These are phyloP conservation scores for Oryza rufipogon DNA, from an alignment of 176 grass and related monocot species.

Conservation along the genomic window DNA sequence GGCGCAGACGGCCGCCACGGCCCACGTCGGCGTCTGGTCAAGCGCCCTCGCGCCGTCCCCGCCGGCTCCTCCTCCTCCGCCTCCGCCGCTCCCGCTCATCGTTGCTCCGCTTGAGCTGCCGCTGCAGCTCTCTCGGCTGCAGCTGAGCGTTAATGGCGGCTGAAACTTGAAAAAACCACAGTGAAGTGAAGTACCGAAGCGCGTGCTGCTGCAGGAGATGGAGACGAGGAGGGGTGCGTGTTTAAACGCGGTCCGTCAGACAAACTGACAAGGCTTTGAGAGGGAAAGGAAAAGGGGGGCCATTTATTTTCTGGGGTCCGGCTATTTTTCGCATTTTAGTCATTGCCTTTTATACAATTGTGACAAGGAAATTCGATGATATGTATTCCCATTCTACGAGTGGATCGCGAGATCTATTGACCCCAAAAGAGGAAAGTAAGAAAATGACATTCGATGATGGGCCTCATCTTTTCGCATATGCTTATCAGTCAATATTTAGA, in stretches of 20 bases:
- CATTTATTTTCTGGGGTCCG: not conserved
- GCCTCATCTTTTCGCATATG: no score
- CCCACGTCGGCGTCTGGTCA: slow-evolving; percentile 90
- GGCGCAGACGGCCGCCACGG: slow-evolving; percentile 66
- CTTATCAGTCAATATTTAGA: no score
- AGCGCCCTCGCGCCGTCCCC: slow-evolving; percentile 52
- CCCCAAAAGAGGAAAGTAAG: no score
- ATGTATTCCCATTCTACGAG: no score
- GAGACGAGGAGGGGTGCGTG: not conserved
- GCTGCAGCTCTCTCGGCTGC: not conserved
- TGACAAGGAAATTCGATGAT: no score
- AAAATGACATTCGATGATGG: no score
- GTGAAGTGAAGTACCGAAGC: not conserved
- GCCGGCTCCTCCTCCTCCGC: not conserved
- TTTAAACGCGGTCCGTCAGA: slow-evolving; percentile 14
- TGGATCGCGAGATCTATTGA: no score
- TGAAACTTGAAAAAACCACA: not conserved
- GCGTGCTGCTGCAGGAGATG: not conserved
- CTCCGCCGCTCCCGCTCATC: slow-evolving; percentile 31
- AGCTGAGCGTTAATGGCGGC: not conserved
- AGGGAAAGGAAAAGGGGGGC: not conserved
- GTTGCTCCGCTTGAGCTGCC: not conserved
- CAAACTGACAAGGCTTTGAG: not conserved
- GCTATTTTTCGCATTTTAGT: not conserved
- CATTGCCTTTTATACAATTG: not conserved